These are phyloP conservation scores for Daucus carota DNA, from an alignment of 129 eudicot genomes.

Conservation along the genomic window DNA sequence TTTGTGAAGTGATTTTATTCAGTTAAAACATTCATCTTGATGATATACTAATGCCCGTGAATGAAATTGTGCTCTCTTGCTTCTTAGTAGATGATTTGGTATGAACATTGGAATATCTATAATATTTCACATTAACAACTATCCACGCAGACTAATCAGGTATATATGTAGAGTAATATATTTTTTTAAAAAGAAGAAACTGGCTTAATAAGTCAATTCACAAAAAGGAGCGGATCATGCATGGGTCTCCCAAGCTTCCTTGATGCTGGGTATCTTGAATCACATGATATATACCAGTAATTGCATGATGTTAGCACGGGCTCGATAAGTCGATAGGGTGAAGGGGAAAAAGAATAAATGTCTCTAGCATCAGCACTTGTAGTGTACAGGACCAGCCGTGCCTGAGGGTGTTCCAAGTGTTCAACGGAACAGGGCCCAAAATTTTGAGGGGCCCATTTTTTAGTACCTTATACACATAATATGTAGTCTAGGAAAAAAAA, in stretches of 20 bases:
- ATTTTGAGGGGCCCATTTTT: no score
- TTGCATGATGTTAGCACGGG: not conserved
- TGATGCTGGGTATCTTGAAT: not conserved
- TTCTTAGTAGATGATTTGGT: not conserved
- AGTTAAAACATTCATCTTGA: not conserved
- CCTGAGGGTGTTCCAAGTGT: no score
- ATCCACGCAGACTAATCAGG: not conserved
- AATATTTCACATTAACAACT: not conserved
- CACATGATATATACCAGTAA: not conserved
- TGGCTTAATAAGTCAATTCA: not conserved
- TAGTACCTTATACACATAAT: no score
- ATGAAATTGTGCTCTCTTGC: not conserved
- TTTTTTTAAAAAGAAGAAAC: not conserved
- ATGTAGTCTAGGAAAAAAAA: no score
- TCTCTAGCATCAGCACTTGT: not conserved
- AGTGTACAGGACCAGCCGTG: no score
- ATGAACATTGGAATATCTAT: not conserved
- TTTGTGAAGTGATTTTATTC: not conserved
- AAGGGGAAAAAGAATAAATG: not conserved
- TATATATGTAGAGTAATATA: not conserved
- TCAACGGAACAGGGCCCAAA: no score
- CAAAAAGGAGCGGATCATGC: not conserved
- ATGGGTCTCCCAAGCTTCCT: not conserved
- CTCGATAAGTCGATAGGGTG: not conserved
- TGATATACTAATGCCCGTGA: not conserved